Conservation (phyloP, 805 yeast species). For the Diddensiella santjacobensis region DNA sequence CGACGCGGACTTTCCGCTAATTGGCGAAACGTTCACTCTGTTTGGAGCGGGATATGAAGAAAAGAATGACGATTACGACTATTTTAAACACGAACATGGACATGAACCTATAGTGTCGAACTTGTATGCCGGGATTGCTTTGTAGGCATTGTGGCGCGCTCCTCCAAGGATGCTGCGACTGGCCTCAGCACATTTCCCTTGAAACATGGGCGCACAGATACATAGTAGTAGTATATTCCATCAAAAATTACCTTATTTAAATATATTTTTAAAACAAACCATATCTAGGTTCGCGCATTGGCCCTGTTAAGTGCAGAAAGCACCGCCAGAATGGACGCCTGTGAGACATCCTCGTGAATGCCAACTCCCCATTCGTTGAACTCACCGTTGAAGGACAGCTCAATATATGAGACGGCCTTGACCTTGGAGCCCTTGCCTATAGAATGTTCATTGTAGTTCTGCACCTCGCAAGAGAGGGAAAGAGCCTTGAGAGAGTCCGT, state of each 20-base stretch:
- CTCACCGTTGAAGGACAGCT: conserved; percentile 46
- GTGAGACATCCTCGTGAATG: conserved; percentile 82
- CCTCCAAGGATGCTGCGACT: conserved; percentile 12
- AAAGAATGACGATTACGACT: conserved; percentile 13
- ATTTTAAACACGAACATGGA: conserved; percentile 5
- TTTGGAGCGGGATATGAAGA: conserved; percentile 17
- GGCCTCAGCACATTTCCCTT: conserved; percentile 4
- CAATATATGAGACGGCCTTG: conserved; percentile 78
- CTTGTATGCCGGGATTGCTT: conserved; percentile 22
- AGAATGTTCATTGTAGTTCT: conserved; percentile 74
- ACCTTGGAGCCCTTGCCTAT: conserved; percentile 68
- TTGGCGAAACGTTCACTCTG: conserved; percentile 18
- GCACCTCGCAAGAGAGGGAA: conserved; percentile 53
- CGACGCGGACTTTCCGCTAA: conserved; percentile 3
- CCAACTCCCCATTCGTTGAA: conserved; percentile 82
- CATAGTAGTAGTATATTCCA: too few species aligned
- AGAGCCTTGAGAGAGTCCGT: conserved; percentile 54
- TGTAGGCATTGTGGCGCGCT: conserved; percentile 16
- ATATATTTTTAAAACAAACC: too few species aligned
- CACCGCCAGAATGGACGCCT: conserved; percentile 65
- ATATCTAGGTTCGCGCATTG: background rate
- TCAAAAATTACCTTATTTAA: too few species aligned
- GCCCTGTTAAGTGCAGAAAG: conserved; percentile 36
- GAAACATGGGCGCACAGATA: background rate
- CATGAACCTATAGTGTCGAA: conserved; percentile 22